Evolutionary conservation across 2,329 filamentous ascomycete species (phyloP), one percentile per base, ranked within the genome.

Genomic region (Cladosporium sp.): DNA sequence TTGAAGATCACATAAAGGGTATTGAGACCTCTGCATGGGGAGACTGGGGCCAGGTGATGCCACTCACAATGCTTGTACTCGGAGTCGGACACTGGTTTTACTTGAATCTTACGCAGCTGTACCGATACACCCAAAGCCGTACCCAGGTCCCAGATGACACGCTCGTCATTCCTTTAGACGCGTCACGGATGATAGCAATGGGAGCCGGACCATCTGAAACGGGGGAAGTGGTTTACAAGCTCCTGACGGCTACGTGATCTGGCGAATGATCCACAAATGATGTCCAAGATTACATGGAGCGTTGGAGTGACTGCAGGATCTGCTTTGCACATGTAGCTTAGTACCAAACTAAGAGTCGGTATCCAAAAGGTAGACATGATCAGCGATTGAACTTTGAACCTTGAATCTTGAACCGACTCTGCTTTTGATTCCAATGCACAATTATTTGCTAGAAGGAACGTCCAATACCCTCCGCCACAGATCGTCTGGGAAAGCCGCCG

Each of bases 391-490:
- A 24, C 24, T 24, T 24, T 24, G 24, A 24, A 24, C 24, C 24
- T 24, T 24, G 24, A 24, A 24, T 24, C 24, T 24, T 24, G 24
- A 24, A 24, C 24, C 24, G 24, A 24, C 24, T 24, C 24, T 24
- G 24, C 24, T 24, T 24, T 24, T 24, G 24, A 24, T 24, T 24
- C 24, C 24, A 24, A 24, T 24, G 24, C 24, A 24, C 24, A 24
- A 24, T 24, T 24, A 24, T 30, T 30, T 30, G 28, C 28, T 30
- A 30, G 28, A 30, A 30, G 28, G 12, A 18, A 34, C 52, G 14
- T 47, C 57, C 36, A 59, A 10, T 7, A 61, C 32, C 4, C 44
- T 36, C 11, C 32, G 26, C 59, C 59, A 61, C 47, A 61, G 24
- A 14, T 38, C 44, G 14, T 36, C 41, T 2, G 49, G 44, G 10